Percentiles rank a stretch among this genome's conserved stretches.
These are phyloP conservation scores for Tolypocladium cylindrosporum DNA, from an alignment of 2,329 filamentous ascomycete genomes.

Conservation along the genomic window DNA sequence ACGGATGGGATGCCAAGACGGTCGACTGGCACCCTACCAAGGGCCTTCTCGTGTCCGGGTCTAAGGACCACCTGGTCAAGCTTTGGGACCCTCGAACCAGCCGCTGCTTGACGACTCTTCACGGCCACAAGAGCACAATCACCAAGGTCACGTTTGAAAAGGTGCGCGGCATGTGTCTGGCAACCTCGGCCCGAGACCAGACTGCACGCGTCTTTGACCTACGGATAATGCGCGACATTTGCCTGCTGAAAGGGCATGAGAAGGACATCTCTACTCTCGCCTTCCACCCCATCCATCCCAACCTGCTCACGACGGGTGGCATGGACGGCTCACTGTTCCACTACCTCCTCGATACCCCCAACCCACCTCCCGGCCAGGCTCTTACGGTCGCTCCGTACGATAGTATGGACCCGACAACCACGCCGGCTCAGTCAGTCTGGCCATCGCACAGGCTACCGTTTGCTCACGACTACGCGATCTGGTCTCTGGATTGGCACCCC, in stretches of 20 bases:
- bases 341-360: constrained; percentile 92
- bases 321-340: constrained; percentile 85
- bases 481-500: constrained; percentile 97
- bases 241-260: constrained; percentile 85
- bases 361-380: constrained; percentile 64
- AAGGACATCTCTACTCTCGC: constrained; percentile 89
- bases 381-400: constrained; percentile 76
- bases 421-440: constrained; percentile 81
- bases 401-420: constrained; percentile 65
- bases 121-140: constrained; percentile 95
- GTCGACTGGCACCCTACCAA: constrained; percentile 98
- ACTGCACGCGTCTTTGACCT: constrained; percentile 90
- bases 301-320: constrained; percentile 81
- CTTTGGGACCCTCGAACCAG: constrained; percentile 95
- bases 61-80: constrained; percentile 95
- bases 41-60: constrained; percentile 87
- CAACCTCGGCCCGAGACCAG: constrained; percentile 87
- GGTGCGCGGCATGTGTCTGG: constrained; percentile 72
- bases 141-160: constrained; percentile 87
- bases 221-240: constrained; percentile 96
- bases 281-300: constrained; percentile 90
- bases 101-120: constrained; percentile 83
- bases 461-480: constrained; percentile 91
- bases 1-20: constrained; percentile 94
- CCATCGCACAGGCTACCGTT: constrained; percentile 80